A percentile compares a stretch with the other conserved stretches of the same genome.
Evolutionary conservation across 2,329 filamentous ascomycete species (phyloP).

Genomic region (Chrysosporium queenslandicum): DNA sequence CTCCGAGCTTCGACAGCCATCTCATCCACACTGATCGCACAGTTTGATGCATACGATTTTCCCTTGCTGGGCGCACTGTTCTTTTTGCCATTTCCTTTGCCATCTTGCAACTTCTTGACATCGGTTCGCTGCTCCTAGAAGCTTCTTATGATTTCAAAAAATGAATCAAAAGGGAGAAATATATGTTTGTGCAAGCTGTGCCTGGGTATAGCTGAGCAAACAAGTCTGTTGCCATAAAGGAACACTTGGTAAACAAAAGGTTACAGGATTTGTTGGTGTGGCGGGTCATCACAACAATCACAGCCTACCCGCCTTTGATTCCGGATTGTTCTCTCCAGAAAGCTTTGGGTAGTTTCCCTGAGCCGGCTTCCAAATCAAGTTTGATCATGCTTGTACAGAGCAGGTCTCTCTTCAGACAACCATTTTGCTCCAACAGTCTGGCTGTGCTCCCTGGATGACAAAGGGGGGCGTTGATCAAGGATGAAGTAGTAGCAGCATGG

Average conservation of each 20-base stretch:
- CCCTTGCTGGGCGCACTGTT: neutral
- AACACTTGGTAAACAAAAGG: neutral
- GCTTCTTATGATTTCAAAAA: neutral
- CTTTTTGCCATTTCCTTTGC: neutral
- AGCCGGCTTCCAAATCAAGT: neutral
- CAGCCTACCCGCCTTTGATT: neutral
- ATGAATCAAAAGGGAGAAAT: neutral
- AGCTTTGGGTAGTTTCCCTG: neutral
- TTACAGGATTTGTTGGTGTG: neutral
- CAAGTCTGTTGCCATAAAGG: neutral
- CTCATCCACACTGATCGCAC: conserved; percentile 7
- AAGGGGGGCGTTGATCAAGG: no score
- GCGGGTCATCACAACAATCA: neutral
- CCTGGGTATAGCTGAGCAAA: neutral
- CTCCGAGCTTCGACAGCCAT: neutral
- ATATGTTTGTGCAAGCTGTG: neutral
- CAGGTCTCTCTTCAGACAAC: no score
- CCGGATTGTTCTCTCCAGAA: neutral
- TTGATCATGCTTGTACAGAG: no score
- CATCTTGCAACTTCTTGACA: neutral
- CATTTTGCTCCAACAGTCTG: no score
- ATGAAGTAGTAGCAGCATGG: no score
- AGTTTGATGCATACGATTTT: conserved; percentile 1
- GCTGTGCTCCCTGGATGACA: no score
- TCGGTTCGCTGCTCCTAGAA: neutral